Percentiles rank a stretch among this genome's conserved stretches.
These are phyloP conservation scores for Poa annua DNA, from an alignment of 176 grass and related monocot genomes.

Conservation along the genomic window DNA sequence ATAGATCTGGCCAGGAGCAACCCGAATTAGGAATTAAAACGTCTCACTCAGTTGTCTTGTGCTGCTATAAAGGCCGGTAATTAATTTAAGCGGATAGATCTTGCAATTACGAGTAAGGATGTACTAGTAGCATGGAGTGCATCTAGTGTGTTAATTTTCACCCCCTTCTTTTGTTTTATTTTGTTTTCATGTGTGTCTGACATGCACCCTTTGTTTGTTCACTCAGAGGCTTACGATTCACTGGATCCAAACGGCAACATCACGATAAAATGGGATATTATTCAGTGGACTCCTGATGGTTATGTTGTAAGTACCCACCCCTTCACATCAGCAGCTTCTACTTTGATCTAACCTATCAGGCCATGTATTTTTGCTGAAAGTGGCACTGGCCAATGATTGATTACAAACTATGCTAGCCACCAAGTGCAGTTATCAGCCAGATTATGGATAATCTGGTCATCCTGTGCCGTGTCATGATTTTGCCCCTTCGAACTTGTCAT, in stretches of 20 bases:
- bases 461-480: conserved; percentile 22
- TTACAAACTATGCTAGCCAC: conserved; percentile 20
- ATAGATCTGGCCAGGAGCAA: conserved; percentile 32
- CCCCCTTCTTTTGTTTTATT: not conserved
- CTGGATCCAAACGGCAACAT: conserved; percentile 87
- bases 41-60: not conserved
- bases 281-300: conserved; percentile 90
- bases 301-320: conserved; percentile 82
- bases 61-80: not conserved
- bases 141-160: not conserved
- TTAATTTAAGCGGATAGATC: conserved; percentile 15
- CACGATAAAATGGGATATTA: conserved; percentile 92
- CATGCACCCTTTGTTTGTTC: conserved; percentile 24
- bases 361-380: not conserved
- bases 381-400: not conserved
- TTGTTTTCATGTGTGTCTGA: conserved; percentile 40
- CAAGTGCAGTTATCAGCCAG: conserved; percentile 1
- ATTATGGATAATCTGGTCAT: conserved; percentile 4
- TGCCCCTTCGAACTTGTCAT: conserved; percentile 21
- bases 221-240: conserved; percentile 82
- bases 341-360: conserved; percentile 22
- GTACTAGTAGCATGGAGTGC: not conserved
- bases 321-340: not conserved
- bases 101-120: not conserved
- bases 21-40: not conserved